phyloP scores from a whole-genome alignment of 1,284 basidiomycete genomes.

The Melanopsichium pennsylvanicum region DNA sequence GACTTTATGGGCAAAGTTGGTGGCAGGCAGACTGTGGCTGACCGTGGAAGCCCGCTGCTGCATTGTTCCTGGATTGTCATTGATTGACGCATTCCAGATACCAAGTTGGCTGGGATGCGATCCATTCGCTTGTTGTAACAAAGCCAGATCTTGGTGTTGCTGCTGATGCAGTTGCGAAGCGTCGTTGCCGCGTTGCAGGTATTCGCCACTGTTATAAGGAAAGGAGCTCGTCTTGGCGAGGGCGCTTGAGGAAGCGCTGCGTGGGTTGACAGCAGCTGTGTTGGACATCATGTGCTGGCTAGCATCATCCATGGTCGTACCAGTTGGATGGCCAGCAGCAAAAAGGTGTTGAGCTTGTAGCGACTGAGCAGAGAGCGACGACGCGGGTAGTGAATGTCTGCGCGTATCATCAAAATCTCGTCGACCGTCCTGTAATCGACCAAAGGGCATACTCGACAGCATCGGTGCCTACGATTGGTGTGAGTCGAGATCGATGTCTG shows the following conservation, averaged over 20 bases:
- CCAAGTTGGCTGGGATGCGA: background rate
- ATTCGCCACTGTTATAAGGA: background rate
- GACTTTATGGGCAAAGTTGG: background rate
- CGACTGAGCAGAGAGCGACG: constrained; percentile 14
- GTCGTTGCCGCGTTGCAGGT: background rate
- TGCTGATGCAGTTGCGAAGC: background rate
- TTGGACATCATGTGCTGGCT: background rate
- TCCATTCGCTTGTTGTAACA: background rate
- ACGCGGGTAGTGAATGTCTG: constrained; percentile 13
- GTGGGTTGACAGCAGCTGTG: constrained; percentile 2
- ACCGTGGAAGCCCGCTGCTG: background rate
- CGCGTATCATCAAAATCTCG: constrained; percentile 8
- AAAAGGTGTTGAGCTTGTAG: constrained; percentile 21
- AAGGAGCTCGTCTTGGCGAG: background rate
- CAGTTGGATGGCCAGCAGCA: background rate
- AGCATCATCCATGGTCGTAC: background rate
- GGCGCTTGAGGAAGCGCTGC: background rate
- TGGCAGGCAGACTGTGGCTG: constrained; percentile 7
- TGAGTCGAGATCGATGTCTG: background rate
- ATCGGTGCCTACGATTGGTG: too few relatives aligned
- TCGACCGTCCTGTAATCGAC: constrained; percentile 21
- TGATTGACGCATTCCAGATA: constrained; percentile 1
- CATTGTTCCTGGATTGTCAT: background rate
- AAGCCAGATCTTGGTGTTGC: background rate
- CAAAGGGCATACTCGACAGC: constrained; percentile 21